Conservation (phyloP, 2,329 filamentous ascomycete species). For the Paramyrothecium sp. region DNA sequence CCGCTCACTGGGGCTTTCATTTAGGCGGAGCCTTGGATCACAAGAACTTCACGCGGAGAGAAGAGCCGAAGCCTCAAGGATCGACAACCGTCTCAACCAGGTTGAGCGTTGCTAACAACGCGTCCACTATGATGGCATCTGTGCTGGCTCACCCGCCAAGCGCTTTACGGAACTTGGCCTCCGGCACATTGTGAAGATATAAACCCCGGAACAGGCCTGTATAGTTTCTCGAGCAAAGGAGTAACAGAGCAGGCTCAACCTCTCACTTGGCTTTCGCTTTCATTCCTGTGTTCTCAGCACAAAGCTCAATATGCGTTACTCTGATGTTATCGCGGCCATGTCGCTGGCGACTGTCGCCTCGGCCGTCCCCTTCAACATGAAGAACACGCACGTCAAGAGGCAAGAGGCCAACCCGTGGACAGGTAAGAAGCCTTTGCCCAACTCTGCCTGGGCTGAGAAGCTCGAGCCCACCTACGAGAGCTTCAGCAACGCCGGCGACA, state of each 20-base stretch:
- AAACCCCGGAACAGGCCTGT: not conserved
- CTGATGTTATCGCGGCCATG: not conserved
- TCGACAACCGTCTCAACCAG: not conserved
- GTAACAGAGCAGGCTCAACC: not conserved
- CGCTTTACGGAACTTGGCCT: not conserved
- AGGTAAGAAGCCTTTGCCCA: conserved; percentile 45
- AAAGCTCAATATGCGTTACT: not conserved
- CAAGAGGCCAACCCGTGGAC: conserved; percentile 39
- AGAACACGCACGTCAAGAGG: not conserved
- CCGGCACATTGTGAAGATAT: not conserved
- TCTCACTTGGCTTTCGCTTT: not conserved
- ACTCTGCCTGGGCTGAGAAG: conserved; percentile 40
- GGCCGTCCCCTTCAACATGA: not conserved
- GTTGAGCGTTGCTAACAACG: not conserved
- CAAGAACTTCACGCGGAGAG: not conserved
- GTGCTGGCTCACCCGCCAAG: not conserved
- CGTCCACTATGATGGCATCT: not conserved
- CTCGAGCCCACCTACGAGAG: conserved; percentile 34
- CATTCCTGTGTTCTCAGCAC: not conserved
- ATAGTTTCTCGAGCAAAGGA: not conserved
- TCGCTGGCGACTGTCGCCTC: not conserved
- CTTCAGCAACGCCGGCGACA: conserved; percentile 33
- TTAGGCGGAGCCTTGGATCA: not conserved
- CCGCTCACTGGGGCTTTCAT: not conserved
- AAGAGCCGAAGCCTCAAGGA: not conserved